Conservation (phyloP, 495 filamentous ascomycete species). For the Xylaria bambusicola region DNA sequence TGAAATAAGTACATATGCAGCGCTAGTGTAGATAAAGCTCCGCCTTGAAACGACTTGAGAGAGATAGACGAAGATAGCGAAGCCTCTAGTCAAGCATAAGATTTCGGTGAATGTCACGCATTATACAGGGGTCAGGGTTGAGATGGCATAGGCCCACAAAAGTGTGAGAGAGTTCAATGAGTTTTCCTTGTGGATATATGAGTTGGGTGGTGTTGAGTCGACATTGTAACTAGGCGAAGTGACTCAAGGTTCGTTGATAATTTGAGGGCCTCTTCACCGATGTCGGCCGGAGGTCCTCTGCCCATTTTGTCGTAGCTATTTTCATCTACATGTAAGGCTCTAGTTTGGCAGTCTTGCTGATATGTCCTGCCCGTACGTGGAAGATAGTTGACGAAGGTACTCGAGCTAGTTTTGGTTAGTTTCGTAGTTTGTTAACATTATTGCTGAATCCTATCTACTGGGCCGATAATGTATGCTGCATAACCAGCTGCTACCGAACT, state of each 20-base stretch:
- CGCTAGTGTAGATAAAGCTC: background rate
- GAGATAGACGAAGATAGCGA: background rate
- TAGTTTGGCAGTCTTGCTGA: too few relatives aligned
- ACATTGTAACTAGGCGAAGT: background rate
- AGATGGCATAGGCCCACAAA: background rate
- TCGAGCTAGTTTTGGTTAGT: too few relatives aligned
- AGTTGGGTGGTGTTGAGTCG: conserved; percentile 9
- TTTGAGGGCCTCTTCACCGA: background rate
- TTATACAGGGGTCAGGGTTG: conserved; percentile 5
- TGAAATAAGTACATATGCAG: background rate
- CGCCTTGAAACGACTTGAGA: background rate
- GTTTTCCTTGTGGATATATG: conserved; percentile 9
- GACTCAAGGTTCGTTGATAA: background rate
- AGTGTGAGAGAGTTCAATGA: background rate
- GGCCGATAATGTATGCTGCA: background rate
- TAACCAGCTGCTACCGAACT: background rate
- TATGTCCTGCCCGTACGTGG: too few relatives aligned
- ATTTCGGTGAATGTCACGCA: conserved; percentile 15
- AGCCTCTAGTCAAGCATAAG: background rate
- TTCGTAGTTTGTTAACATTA: too few relatives aligned
- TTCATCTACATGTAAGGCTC: too few relatives aligned
- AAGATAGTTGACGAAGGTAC: too few relatives aligned
- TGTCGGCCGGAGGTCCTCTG: background rate
- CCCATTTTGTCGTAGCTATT: too few relatives aligned
- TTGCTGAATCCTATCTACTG: background rate